phyloP scores from a whole-genome alignment of 176 grass and related monocot species.

The Oryza glumipatula region DNA sequence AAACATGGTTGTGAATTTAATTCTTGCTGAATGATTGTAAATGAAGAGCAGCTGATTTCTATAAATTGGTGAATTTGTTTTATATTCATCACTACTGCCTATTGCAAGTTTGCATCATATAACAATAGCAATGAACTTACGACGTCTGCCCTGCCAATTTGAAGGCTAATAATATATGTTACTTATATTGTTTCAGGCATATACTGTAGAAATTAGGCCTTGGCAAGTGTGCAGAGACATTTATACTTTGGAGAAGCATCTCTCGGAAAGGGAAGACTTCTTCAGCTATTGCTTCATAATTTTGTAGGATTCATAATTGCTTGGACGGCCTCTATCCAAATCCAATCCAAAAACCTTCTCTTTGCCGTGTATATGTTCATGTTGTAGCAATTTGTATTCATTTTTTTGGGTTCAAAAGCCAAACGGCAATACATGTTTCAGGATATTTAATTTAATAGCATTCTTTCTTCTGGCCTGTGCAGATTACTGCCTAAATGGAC shows the following conservation, averaged over 20 bases:
- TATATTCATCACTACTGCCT: not conserved
- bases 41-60: not conserved
- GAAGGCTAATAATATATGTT: not conserved
- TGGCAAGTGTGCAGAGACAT: constrained; percentile 36
- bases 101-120: not conserved
- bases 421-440: constrained; percentile 29
- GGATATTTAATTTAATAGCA: not conserved
- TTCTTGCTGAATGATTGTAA: not conserved
- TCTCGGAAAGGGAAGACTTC: constrained; percentile 6
- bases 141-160: not conserved
- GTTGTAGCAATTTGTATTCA: constrained; percentile 32
- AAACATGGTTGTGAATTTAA: not conserved
- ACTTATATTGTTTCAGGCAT: constrained; percentile 41
- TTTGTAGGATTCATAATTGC: not conserved
- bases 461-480: not conserved
- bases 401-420: constrained; percentile 47
- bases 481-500: no score
- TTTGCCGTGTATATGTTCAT: constrained; percentile 38
- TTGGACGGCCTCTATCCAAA: not conserved
- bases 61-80: not conserved
- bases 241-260: constrained; percentile 11
- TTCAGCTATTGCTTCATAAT: not conserved
- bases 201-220: constrained; percentile 48
- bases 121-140: no score
- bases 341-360: not conserved